Evolutionary conservation across 2,329 filamentous ascomycete genomes (phyloP).

Genomic region (Fusarium sp.): DNA sequence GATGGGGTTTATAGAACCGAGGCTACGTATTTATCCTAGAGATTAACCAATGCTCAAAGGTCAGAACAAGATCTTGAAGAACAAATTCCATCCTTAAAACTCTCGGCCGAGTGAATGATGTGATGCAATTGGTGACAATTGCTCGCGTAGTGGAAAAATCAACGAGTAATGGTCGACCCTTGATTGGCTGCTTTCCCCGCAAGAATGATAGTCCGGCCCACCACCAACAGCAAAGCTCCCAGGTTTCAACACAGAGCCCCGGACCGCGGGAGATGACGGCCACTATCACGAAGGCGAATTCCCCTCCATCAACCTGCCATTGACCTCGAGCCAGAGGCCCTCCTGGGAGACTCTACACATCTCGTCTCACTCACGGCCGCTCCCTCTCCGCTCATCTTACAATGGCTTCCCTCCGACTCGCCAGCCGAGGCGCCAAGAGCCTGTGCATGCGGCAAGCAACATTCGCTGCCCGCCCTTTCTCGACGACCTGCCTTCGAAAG

Average conservation of each 20-base stretch:
- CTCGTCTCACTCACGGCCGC: slow-evolving; percentile 49
- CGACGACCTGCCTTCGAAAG: slow-evolving; percentile 72
- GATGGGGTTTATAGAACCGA: neutral
- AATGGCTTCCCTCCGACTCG: slow-evolving; percentile 82
- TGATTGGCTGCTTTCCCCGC: slow-evolving; percentile 51
- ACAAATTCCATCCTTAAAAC: neutral
- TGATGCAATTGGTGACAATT: slow-evolving; percentile 20
- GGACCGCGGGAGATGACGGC: slow-evolving; percentile 51
- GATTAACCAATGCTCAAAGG: neutral
- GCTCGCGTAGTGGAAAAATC: slow-evolving; percentile 38
- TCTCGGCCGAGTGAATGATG: slow-evolving; percentile 20
- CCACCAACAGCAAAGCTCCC: slow-evolving; percentile 51
- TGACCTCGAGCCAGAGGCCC: slow-evolving; percentile 55
- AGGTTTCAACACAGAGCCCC: slow-evolving; percentile 47
- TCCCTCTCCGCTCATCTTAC: slow-evolving; percentile 51
- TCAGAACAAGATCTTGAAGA: neutral
- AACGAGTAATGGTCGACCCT: slow-evolving; percentile 47
- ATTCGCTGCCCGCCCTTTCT: slow-evolving; percentile 70
- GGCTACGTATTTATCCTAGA: neutral
- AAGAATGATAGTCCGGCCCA: slow-evolving; percentile 53
- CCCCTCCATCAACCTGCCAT: slow-evolving; percentile 52
- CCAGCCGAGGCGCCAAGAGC: slow-evolving; percentile 77
- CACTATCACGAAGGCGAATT: slow-evolving; percentile 52
- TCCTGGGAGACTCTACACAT: slow-evolving; percentile 50
- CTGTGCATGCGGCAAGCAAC: slow-evolving; percentile 67